Evolutionary conservation across 1,284 basidiomycete species (phyloP), one percentile per base, ranked within the genome.

Genomic region (Pseudozyma flocculosa): DNA sequence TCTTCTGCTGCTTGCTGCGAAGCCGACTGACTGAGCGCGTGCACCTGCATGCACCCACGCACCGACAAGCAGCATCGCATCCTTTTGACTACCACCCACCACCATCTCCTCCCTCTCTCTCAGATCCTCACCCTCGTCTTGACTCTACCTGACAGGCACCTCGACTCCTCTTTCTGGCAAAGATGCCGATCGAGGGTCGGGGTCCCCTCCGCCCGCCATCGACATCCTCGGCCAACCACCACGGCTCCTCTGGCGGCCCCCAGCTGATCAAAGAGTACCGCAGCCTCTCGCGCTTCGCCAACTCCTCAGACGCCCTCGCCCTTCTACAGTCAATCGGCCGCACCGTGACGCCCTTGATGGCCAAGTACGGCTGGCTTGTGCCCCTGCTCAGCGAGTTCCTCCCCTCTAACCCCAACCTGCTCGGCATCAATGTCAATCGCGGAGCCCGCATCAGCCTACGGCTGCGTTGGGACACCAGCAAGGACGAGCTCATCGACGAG

Each of bases 401-500:
- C 23, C 68, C 68, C 1, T 45, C 39, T 37, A 51, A 36, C 24
- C 38, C 36, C 11, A 36, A 39, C 17, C 45, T 69, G 11, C 57
- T 72, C 13, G 69, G 69, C 15, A 45, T 72, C 17, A 72, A 72
- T 40, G 43, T 59, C 22, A 70, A 70, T 22, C 29, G 38, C 1
- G 69, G 69, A 2, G 43, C 58, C 19, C 68, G 64, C 56, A 70
- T 72, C 32, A 59, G 39, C 22, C 47, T 72, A 15, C 50, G 69
- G 1, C 51, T 72, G 15, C 59, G 69, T 4, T 17, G 29, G n/a
- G 34, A 45, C 4, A 19, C 21, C 14, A 36, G 46, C 40, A 21
- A 40, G 2, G 38, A 46, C 2, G 40, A 40, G 5, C 56, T 64
- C 41, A 43, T 56, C 7, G 45, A 48, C 40, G 48, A 54, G 39